Conservation (phyloP, 768 basidiomycete species). For the Leccinum longicurvipes region DNA sequence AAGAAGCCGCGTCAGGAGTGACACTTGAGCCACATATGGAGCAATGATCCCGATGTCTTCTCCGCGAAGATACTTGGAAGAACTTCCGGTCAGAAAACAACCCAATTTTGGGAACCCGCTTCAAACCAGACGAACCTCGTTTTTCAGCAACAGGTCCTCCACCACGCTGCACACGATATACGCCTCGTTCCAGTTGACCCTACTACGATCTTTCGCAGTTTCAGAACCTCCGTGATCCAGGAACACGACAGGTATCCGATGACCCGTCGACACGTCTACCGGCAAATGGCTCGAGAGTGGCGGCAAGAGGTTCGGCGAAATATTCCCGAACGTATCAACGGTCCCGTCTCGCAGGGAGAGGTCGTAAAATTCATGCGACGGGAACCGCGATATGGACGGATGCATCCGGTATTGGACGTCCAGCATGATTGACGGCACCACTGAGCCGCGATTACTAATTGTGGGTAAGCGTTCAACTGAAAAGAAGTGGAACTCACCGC, state of each 20-base stretch:
- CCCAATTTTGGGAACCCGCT: neutral
- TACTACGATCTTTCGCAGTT: constrained; percentile 62
- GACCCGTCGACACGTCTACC: constrained; percentile 35
- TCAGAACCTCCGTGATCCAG: constrained; percentile 77
- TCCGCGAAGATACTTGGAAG: constrained; percentile 54
- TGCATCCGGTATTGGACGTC: constrained; percentile 98
- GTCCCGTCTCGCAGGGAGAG: constrained; percentile 72
- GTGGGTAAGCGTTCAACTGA: constrained; percentile 2
- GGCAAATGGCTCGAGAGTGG: constrained; percentile 56
- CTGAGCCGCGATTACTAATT: constrained; percentile 35
- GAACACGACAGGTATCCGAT: constrained; percentile 68
- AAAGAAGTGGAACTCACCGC: constrained; percentile 47
- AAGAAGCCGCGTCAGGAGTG: constrained; percentile 65
- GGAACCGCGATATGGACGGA: constrained; percentile 84
- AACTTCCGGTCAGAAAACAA: constrained; percentile 8
- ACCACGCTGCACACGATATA: constrained; percentile 74
- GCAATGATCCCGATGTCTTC: constrained; percentile 89
- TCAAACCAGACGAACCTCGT: constrained; percentile 52
- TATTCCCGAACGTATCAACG: constrained; percentile 45
- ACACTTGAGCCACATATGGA: constrained; percentile 87
- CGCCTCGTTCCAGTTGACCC: constrained; percentile 76
- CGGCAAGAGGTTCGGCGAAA: constrained; percentile 52
- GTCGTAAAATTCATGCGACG: constrained; percentile 80
- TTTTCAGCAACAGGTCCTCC: constrained; percentile 74
- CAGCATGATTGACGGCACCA: constrained; percentile 87